Evolutionary conservation across 305 asterid species (phyloP).

Genomic region (Fraxinus ornus): DNA sequence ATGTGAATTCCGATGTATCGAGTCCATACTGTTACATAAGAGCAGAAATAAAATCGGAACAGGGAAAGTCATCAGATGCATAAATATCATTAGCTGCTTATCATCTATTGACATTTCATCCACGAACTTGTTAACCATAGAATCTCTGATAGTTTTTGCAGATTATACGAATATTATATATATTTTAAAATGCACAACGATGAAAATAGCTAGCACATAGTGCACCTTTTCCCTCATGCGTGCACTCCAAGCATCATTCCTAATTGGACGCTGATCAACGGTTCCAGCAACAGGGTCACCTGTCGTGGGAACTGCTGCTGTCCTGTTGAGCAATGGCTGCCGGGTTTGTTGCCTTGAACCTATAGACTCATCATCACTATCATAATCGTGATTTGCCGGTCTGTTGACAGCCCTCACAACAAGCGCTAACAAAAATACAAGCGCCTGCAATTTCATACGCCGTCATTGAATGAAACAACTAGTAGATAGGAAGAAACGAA

Average conservation of each 20-base stretch:
- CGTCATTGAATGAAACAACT: slow-evolving; percentile 13
- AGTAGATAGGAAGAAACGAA: not conserved
- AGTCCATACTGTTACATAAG: slow-evolving; percentile 69
- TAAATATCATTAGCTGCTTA: not conserved
- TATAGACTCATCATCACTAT: slow-evolving; percentile 92
- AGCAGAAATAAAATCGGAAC: not conserved
- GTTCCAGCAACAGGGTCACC: slow-evolving; percentile 66
- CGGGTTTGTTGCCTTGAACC: slow-evolving; percentile 79
- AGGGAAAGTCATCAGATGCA: not conserved
- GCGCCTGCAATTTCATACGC: slow-evolving; percentile 58
- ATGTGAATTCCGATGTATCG: slow-evolving; percentile 90
- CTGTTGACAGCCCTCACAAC: slow-evolving; percentile 83
- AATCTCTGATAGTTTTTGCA: not conserved
- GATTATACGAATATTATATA: not conserved
- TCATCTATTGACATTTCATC: not conserved
- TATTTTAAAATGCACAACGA: not conserved
- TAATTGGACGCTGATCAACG: slow-evolving; percentile 81
- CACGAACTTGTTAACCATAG: not conserved
- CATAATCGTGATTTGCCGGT: slow-evolving; percentile 65
- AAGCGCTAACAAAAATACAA: slow-evolving; percentile 82
- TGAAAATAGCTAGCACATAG: not conserved
- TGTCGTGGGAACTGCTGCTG: slow-evolving; percentile 61
- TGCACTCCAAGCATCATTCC: slow-evolving; percentile 98
- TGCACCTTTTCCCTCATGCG: slow-evolving; percentile 98
- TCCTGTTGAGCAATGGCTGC: slow-evolving; percentile 73